Percentiles rank a stretch among this genome's conserved stretches.
These are phyloP conservation scores for Linum tenue DNA, from an alignment of 345 rosid species.

Conservation along the genomic window DNA sequence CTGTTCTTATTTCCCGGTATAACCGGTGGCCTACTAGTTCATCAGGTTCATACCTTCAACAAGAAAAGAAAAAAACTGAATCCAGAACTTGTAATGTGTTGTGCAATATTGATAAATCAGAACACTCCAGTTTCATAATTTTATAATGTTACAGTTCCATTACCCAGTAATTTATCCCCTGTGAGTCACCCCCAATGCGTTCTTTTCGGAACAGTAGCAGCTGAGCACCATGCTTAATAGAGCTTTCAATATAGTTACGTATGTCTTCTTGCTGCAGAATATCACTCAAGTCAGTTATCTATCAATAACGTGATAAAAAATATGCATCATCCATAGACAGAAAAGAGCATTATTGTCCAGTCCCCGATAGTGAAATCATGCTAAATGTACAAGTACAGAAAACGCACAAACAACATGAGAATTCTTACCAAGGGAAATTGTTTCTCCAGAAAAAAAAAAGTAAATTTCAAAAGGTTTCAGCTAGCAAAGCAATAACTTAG, in stretches of 20 bases:
- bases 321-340: neutral
- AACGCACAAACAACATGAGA: neutral
- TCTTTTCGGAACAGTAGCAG: conserved; percentile 83
- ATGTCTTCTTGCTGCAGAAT: conserved; percentile 92
- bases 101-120: neutral
- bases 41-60: conserved; percentile 88
- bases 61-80: conserved; percentile 19
- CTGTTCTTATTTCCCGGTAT: conserved; percentile 85
- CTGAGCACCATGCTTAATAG: conserved; percentile 74
- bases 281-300: conserved; percentile 12
- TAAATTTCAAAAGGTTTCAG: neutral
- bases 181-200: conserved; percentile 90
- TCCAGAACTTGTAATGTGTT: conserved; percentile 3
- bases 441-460: neutral
- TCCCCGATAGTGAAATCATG: neutral
- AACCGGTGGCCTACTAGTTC: conserved; percentile 84
- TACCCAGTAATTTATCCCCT: conserved; percentile 91
- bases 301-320: neutral
- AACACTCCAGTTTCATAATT: conserved; percentile 4
- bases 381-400: neutral
- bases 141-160: conserved; percentile 2
- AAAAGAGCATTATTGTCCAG: neutral
- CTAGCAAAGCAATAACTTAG: no score
- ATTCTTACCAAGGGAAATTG: neutral
- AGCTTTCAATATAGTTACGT: conserved; percentile 76